A percentile compares a stretch with the other conserved stretches of the same genome.
Evolutionary conservation across 2,329 filamentous ascomycete species (phyloP).

Genomic region (Trichoderma asperellum): DNA sequence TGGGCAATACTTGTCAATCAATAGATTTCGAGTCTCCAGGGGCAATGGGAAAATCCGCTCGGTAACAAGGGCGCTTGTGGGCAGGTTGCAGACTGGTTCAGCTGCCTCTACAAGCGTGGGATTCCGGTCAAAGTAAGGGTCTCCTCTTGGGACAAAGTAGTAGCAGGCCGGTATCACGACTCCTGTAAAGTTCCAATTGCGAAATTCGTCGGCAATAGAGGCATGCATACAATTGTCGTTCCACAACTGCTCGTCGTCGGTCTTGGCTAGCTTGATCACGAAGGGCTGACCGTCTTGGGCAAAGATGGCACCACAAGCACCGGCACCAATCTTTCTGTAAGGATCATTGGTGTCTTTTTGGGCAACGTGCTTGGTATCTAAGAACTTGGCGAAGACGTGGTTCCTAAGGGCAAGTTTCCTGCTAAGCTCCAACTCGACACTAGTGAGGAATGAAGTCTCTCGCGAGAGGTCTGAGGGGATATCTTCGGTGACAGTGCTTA

Average conservation of each 20-base stretch:
- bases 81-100: not conserved
- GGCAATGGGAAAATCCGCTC: not conserved
- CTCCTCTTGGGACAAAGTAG: not conserved
- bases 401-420: not conserved
- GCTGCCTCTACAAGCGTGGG: not conserved
- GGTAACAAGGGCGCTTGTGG: not conserved
- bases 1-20: not conserved
- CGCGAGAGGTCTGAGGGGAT: not conserved
- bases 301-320: not conserved
- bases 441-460: not conserved
- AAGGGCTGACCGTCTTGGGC: not conserved
- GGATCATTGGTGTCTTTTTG: not conserved
- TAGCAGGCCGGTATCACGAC: not conserved
- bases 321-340: not conserved
- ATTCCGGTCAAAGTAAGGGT: not conserved
- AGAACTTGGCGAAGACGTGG: not conserved
- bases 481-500: not conserved
- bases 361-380: rapidly evolving
- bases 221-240: not conserved
- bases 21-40: not conserved
- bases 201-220: not conserved
- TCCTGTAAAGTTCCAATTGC: not conserved
- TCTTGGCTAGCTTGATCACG: not conserved
- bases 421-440: not conserved
- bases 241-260: not conserved